Percentiles rank a stretch among this genome's conserved stretches.
Conservation (phyloP, 2,329 filamentous ascomycete species). For the Sporothrix phasma region DNA sequence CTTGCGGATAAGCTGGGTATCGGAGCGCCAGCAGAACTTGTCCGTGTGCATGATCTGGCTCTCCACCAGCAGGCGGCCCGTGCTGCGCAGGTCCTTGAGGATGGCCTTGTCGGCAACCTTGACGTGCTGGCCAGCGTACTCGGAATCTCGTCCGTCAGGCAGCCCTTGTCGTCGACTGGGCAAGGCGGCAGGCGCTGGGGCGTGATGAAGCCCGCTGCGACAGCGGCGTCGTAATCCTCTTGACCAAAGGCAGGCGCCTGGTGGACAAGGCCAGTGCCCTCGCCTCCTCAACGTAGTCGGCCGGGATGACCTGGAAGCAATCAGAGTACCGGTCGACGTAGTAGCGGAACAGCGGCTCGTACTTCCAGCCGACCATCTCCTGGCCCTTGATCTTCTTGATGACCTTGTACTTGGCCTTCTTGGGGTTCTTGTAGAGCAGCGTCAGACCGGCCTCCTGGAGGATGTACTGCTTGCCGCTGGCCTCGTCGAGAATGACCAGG, state of each 20-base stretch:
- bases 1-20: slow-evolving; percentile 85
- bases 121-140: slow-evolving; percentile 81
- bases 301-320: slow-evolving; percentile 70
- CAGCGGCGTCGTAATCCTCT: slow-evolving; percentile 82
- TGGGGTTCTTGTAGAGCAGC: slow-evolving; percentile 86
- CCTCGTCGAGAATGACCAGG: slow-evolving; percentile 74
- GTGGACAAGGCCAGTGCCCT: slow-evolving; percentile 89
- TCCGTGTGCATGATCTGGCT: slow-evolving; percentile 86
- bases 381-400: slow-evolving; percentile 70
- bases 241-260: slow-evolving; percentile 90
- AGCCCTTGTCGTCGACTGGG: slow-evolving; percentile 73
- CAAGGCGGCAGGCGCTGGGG: slow-evolving; percentile 74
- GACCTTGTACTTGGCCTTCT: slow-evolving; percentile 89
- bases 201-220: slow-evolving; percentile 66
- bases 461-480: slow-evolving; percentile 73
- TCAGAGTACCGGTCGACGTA: slow-evolving; percentile 86
- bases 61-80: slow-evolving; percentile 69
- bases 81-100: slow-evolving; percentile 74
- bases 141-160: slow-evolving; percentile 66
- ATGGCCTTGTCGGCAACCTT: slow-evolving; percentile 90
- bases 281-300: slow-evolving; percentile 76
- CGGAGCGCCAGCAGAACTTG: slow-evolving; percentile 89
- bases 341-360: slow-evolving; percentile 81
- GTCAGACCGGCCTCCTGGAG: slow-evolving; percentile 71
- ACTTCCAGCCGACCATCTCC: slow-evolving; percentile 81